phyloP scores from a whole-genome alignment of 768 basidiomycete genomes.

The Cubamyces lactineus region DNA sequence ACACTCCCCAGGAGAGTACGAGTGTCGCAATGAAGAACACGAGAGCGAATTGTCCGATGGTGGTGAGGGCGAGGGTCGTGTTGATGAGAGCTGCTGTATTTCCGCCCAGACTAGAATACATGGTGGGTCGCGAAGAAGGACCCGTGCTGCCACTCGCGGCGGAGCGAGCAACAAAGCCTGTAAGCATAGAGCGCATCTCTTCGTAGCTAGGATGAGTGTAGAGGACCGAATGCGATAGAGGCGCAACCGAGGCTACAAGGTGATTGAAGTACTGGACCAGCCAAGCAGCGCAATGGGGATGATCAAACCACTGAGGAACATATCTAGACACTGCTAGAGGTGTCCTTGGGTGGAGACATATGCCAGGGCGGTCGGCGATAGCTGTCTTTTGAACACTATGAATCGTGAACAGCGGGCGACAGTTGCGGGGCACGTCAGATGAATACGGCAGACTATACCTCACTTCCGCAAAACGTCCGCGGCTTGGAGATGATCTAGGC shows the following conservation, averaged over 20 bases:
- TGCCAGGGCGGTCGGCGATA: not conserved
- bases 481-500: not conserved
- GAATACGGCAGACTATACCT: not conserved
- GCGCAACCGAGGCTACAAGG: no score
- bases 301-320: no score
- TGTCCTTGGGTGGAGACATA: no score
- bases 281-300: no score
- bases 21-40: slow-evolving; percentile 21
- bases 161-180: no score
- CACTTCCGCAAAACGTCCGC: not conserved
- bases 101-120: slow-evolving; percentile 18
- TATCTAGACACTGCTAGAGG: no score
- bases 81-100: slow-evolving; percentile 20
- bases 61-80: slow-evolving; percentile 22
- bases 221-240: no score
- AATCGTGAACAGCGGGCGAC: not conserved
- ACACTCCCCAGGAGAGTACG: slow-evolving; percentile 10
- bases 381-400: not conserved
- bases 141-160: no score
- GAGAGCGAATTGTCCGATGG: slow-evolving; percentile 23
- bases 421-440: slow-evolving; percentile 3
- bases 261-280: no score
- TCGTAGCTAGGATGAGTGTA: no score
- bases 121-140: not conserved
- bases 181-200: no score